Conservation (phyloP, 1,139 yeast species). For the Casaregolazyma lundiana region DNA sequence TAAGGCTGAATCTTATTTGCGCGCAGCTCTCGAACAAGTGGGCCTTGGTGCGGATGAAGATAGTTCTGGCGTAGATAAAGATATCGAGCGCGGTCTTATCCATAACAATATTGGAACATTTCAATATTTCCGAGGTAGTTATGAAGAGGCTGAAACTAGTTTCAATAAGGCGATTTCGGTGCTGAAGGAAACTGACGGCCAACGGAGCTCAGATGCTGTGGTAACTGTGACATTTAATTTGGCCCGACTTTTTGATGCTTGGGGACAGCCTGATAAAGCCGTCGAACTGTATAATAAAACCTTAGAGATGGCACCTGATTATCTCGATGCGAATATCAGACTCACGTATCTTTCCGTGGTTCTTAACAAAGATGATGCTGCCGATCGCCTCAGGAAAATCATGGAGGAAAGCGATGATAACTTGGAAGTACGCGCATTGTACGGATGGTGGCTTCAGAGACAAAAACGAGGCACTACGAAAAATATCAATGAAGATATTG, state of each 20-base stretch:
- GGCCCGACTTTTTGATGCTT: conserved; percentile 39
- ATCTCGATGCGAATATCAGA: conserved; percentile 74
- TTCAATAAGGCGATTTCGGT: conserved; percentile 49
- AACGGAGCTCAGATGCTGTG: conserved; percentile 19
- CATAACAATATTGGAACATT: conserved; percentile 85
- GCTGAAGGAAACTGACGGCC: conserved; percentile 42
- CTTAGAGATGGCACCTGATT: conserved; percentile 58
- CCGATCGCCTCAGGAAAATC: conserved; percentile 50
- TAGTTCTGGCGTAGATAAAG: conserved; percentile 39
- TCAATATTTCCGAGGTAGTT: conserved; percentile 62
- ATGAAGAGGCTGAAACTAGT: conserved; percentile 44
- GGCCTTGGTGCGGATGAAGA: conserved; percentile 33
- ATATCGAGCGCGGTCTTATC: conserved; percentile 58
- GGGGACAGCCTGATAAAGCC: conserved; percentile 44
- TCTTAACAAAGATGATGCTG: conserved; percentile 42
- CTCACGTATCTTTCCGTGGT: conserved; percentile 50
- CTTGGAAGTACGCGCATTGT: conserved; percentile 81
- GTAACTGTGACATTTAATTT: conserved; percentile 36
- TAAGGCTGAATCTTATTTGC: conserved; percentile 43
- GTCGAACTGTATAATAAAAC: conserved; percentile 51
- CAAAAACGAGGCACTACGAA: conserved; percentile 34
- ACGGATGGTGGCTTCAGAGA: conserved; percentile 80
- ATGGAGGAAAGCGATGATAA: conserved; percentile 54
- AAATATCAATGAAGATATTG: conserved; percentile 50
- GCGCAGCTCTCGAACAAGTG: conserved; percentile 47